These are phyloP conservation scores for Hsuehochloa calcarea DNA, from an alignment of 176 grass and related monocot species.

Conservation along the genomic window DNA sequence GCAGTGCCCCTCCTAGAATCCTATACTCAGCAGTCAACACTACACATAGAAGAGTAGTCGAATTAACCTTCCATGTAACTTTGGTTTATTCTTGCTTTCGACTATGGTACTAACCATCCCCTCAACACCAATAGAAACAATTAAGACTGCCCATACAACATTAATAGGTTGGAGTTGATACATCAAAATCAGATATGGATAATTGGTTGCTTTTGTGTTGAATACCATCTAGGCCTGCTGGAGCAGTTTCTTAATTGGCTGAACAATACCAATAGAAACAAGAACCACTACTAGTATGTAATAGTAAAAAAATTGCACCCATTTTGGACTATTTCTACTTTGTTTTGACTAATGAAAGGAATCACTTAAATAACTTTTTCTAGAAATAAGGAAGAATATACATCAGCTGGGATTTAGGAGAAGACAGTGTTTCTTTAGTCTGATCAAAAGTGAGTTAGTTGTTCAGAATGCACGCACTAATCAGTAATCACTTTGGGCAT, in stretches of 20 bases:
- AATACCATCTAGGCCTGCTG: neutral
- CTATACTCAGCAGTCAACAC: neutral
- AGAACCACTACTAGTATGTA: neutral
- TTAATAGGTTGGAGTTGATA: neutral
- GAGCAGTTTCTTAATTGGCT: neutral
- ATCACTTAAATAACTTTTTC: neutral
- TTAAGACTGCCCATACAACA: neutral
- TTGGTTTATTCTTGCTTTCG: neutral
- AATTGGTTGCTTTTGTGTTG: neutral
- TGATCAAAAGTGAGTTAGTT: neutral
- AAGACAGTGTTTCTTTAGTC: neutral
- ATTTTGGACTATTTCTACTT: neutral
- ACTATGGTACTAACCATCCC: neutral
- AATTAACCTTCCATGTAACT: neutral
- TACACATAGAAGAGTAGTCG: neutral
- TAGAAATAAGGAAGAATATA: neutral
- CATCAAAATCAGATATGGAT: neutral
- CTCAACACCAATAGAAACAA: neutral
- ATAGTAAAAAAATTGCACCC: neutral
- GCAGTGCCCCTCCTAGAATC: neutral
- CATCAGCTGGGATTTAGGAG: neutral
- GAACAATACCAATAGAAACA: neutral
- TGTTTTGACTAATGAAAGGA: slow-evolving; percentile 8
- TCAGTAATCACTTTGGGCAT: neutral
- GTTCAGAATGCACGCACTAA: neutral